A percentile compares a stretch with the other conserved stretches of the same genome.
Conservation (phyloP, 2,329 filamentous ascomycete species). For the Cercospora nicotianae region DNA sequence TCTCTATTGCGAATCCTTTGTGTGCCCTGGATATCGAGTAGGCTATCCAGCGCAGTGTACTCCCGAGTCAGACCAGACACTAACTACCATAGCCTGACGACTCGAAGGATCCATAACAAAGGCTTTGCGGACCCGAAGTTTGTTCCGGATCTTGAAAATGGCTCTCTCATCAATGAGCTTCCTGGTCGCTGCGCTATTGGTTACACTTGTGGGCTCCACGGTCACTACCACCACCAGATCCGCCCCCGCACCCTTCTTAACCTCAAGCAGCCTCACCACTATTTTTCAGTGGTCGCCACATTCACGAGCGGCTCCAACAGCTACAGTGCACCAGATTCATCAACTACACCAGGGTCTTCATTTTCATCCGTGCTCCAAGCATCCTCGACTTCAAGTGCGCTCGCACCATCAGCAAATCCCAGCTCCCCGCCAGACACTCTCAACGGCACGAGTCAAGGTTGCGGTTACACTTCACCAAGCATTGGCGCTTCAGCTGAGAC, state of each 20-base stretch:
- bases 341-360: background rate
- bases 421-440: background rate
- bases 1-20: background rate
- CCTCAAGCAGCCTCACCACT: background rate
- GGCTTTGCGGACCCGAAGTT: background rate
- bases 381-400: background rate
- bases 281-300: background rate
- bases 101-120: background rate
- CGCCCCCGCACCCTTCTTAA: background rate
- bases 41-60: background rate
- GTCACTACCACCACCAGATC: background rate
- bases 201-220: background rate
- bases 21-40: background rate
- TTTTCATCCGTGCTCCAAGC: background rate
- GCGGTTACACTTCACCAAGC: background rate
- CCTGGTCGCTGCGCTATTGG: background rate
- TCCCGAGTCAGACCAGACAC: background rate
- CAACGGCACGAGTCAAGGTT: background rate
- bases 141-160: background rate
- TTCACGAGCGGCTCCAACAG: background rate
- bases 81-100: background rate
- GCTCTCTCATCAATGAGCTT: background rate
- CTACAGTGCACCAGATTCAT: background rate
- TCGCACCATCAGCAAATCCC: background rate
- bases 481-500: background rate